Base-by-base conservation (phyloP, 2,329 filamentous ascomycete species). In the Grosmannia clavigera region DNA sequence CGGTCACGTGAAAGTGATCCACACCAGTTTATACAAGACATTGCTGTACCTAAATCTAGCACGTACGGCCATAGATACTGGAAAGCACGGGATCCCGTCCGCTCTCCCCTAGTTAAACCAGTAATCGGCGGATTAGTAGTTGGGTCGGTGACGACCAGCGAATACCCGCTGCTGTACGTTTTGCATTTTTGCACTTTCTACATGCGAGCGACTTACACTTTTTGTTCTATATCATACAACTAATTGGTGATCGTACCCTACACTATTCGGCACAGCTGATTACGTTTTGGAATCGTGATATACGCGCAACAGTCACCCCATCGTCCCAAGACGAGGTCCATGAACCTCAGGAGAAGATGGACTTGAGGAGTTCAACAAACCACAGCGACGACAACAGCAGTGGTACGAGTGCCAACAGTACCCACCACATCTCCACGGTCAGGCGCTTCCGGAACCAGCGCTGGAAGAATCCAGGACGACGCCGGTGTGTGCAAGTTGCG, bases 391-490 rank as follows among this genome's bases (percentile, higher is more conserved):
- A 73, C 29, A 72, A 68, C 0, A 75, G 31, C 10, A 77, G 60
- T 1, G 76, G 73, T 25, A 76, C 46, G 9, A 76, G 54, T 3
- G 75, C 74, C 31, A 81, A 61, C 54, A 78, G 52, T 56, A 80
- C 63, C 74, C 78, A 80, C 76, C 77, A 79, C 22, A 76, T 61
- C 67, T 79, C 77, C 4, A 79, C 64, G 0, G 76, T 77, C 25
- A 79, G 64, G 43, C 72, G 74, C 1, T 68, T 67, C 35, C 75
- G 71, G 40, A 81, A 63, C 77, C 77, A 78, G 22, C 70, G 71
- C 57, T 68, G 78, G 69, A 68, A 72, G 65, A 68, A 84, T 62
- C 63, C 84, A 73, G 64, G 70, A 63, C 73, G 64, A 7, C 71
- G 71, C 5, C 74, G 71, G 60, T 81, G 76, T 2, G 71, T 66